Percentiles rank a stretch among this genome's conserved stretches.
Conservation (phyloP, 2,329 filamentous ascomycete genomes). For the Trichoderma breve region DNA sequence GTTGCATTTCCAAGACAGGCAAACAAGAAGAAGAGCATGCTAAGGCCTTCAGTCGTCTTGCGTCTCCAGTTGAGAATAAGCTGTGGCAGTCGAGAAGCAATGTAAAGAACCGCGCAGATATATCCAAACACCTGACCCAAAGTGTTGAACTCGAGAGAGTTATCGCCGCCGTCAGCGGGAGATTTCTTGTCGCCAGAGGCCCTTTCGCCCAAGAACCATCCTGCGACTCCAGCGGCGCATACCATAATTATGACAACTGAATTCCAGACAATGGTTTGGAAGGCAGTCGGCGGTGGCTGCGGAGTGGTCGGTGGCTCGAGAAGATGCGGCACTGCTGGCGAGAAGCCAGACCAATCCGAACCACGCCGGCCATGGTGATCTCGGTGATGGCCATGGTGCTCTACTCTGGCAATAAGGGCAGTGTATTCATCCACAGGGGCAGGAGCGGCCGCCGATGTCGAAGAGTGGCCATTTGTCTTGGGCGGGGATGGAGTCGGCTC, state of each 20-base stretch:
- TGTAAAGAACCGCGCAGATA: constrained; percentile 83
- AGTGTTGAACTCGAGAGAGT: constrained; percentile 64
- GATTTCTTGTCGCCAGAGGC: constrained; percentile 41
- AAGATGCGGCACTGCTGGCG: constrained; percentile 78
- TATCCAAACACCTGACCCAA: constrained; percentile 92
- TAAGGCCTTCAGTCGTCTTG: constrained; percentile 90
- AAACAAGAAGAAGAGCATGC: constrained; percentile 93
- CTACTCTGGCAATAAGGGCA: constrained; percentile 46
- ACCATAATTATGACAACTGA: constrained; percentile 74
- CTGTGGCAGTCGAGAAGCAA: constrained; percentile 86
- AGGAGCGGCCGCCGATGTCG: not conserved
- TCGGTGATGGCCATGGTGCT: constrained; percentile 44
- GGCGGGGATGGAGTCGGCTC: constrained; percentile 44
- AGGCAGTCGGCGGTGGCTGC: constrained; percentile 46
- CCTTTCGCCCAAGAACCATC: constrained; percentile 69
- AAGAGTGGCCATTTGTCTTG: constrained; percentile 39
- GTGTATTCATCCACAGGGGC: constrained; percentile 50
- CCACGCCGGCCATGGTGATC: constrained; percentile 48
- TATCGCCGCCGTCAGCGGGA: constrained; percentile 39
- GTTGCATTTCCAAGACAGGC: constrained; percentile 94
- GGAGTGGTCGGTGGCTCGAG: constrained; percentile 44
- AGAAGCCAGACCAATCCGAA: constrained; percentile 63
- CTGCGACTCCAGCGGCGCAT: constrained; percentile 75
- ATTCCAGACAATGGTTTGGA: constrained; percentile 70
- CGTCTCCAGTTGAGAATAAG: constrained; percentile 87